phyloP scores from a whole-genome alignment of 805 yeast species.

The Pichia cabralensis region DNA sequence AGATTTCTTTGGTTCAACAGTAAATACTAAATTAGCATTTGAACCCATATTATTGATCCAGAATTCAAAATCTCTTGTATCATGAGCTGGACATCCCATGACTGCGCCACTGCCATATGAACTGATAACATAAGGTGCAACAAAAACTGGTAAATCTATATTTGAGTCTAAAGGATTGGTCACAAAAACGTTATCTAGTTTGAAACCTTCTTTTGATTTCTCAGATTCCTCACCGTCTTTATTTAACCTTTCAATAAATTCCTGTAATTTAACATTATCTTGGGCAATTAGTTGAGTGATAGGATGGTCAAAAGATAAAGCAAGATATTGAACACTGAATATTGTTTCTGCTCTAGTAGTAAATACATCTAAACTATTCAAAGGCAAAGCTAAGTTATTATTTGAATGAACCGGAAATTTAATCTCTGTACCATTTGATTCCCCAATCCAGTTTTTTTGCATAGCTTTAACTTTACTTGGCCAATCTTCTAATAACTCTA shows the following conservation, averaged over 20 bases:
- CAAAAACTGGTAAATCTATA: slow-evolving; percentile 59
- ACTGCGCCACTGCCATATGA: slow-evolving; percentile 89
- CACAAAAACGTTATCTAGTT: slow-evolving; percentile 34
- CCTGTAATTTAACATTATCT: slow-evolving; percentile 30
- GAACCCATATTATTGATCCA: slow-evolving; percentile 58
- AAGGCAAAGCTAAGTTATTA: slow-evolving; percentile 10
- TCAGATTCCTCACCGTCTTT: slow-evolving; percentile 29
- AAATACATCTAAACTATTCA: slow-evolving; percentile 40
- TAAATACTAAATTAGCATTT: slow-evolving; percentile 27
- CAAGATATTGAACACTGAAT: slow-evolving; percentile 72
- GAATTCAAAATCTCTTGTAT: slow-evolving; percentile 70
- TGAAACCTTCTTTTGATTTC: slow-evolving; percentile 49
- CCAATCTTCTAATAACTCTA: slow-evolving; percentile 60
- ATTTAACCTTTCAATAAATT: slow-evolving; percentile 35
- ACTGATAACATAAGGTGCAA: slow-evolving; percentile 83
- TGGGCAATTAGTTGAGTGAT: slow-evolving; percentile 33
- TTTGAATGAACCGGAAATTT: slow-evolving; percentile 29
- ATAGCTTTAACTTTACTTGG: slow-evolving; percentile 79
- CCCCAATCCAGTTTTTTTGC: slow-evolving; percentile 95
- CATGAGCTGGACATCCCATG: slow-evolving; percentile 98
- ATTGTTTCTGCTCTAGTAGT: slow-evolving; percentile 91
- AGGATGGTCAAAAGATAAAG: slow-evolving; percentile 66
- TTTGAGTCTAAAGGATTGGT: slow-evolving; percentile 49
- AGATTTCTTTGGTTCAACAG: slow-evolving; percentile 32
- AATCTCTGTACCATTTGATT: slow-evolving; percentile 70